These are phyloP conservation scores for Samsoniella hepiali DNA, from an alignment of 2,329 filamentous ascomycete genomes.

Conservation along the genomic window DNA sequence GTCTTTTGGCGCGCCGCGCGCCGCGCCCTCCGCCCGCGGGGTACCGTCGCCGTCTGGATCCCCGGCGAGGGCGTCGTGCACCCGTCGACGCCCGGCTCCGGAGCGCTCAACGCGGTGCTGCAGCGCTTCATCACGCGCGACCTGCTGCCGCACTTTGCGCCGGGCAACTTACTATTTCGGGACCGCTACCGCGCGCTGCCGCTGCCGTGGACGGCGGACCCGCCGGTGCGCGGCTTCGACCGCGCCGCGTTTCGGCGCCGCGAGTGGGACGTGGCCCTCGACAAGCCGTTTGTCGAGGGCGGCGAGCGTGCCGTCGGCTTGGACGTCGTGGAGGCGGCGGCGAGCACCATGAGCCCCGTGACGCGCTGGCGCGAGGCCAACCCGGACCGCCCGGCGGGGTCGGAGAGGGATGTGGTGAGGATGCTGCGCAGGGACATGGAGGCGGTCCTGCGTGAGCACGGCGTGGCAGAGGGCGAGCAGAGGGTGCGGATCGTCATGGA, in stretches of 20 bases:
- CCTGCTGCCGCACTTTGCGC: conserved; percentile 37
- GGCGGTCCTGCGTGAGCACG: conserved; percentile 31
- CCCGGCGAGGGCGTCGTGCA: conserved; percentile 30
- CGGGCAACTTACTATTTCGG: conserved; percentile 41
- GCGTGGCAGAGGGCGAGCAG: conserved; percentile 24
- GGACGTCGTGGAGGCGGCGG: conserved; percentile 34
- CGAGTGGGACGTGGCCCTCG: conserved; percentile 39
- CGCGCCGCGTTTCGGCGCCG: conserved; percentile 36
- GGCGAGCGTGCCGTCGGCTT: conserved; percentile 25
- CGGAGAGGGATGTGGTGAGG: conserved; percentile 38
- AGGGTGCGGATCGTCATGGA: not conserved
- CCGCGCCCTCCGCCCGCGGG: conserved; percentile 47
- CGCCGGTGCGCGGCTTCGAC: conserved; percentile 37
- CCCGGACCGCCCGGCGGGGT: conserved; percentile 35
- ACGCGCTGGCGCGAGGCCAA: conserved; percentile 45
- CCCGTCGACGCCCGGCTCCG: conserved; percentile 36
- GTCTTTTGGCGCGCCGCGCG: conserved; percentile 48
- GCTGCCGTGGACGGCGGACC: conserved; percentile 47
- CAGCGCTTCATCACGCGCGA: conserved; percentile 35
- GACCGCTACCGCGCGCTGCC: conserved; percentile 40
- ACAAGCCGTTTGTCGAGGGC: conserved; percentile 28
- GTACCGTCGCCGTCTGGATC: conserved; percentile 52
- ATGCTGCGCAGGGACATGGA: conserved; percentile 29
- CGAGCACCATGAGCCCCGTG: conserved; percentile 39
- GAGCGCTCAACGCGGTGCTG: conserved; percentile 40